These are phyloP conservation scores for Vigna unguiculata DNA, from an alignment of 306 rosid genomes.

Conservation along the genomic window DNA sequence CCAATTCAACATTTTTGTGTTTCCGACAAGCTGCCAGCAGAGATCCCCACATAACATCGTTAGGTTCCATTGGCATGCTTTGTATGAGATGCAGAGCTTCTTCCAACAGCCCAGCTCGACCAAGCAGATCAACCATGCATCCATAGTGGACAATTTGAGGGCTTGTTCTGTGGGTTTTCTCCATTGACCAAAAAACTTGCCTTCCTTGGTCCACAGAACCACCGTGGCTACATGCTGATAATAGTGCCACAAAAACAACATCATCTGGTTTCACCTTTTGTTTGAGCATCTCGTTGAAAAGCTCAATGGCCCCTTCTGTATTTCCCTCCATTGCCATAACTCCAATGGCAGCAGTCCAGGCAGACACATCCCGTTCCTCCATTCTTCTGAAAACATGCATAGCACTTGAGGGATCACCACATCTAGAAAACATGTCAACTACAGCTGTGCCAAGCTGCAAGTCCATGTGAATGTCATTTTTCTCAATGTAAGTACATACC, in stretches of 20 bases:
- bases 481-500: slow-evolving; percentile 59
- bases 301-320: slow-evolving; percentile 60
- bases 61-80: slow-evolving; percentile 79
- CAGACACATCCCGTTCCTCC: slow-evolving; percentile 64
- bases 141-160: slow-evolving; percentile 80
- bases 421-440: slow-evolving; percentile 82
- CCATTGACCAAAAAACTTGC: slow-evolving; percentile 65
- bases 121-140: slow-evolving; percentile 83
- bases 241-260: slow-evolving; percentile 71
- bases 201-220: slow-evolving; percentile 70
- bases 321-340: slow-evolving; percentile 83
- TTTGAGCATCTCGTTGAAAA: slow-evolving; percentile 66
- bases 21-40: slow-evolving; percentile 79
- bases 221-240: slow-evolving; percentile 78
- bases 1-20: slow-evolving; percentile 65
- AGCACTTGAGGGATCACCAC: slow-evolving; percentile 71
- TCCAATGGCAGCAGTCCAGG: slow-evolving; percentile 89
- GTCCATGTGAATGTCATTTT: slow-evolving; percentile 62
- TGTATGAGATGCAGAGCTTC: slow-evolving; percentile 73
- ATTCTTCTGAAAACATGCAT: slow-evolving; percentile 62
- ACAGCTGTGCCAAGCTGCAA: slow-evolving; percentile 76
- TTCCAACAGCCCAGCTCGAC: slow-evolving; percentile 69
- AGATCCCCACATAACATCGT: slow-evolving; percentile 80
- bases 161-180: slow-evolving; percentile 50
- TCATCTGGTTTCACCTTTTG: slow-evolving; percentile 69